Base-by-base conservation (phyloP, 129 eudicot genomes). In the Escallonia rubra region DNA sequence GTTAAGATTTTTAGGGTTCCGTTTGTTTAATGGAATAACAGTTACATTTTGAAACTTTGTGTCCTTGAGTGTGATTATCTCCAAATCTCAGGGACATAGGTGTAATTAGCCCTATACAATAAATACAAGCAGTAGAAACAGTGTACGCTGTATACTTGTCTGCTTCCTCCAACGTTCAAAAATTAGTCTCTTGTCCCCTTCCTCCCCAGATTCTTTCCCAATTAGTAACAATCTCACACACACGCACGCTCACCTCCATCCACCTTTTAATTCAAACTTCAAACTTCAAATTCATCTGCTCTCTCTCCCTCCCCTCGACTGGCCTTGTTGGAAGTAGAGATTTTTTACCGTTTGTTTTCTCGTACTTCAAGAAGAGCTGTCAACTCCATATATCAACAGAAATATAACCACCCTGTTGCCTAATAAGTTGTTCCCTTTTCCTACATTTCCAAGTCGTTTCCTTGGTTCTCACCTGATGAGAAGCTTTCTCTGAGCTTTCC, bases 211-310 rank as follows among this genome's bases (percentile, higher is more conserved):
- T 54, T 54, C 59, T 54, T 34, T 54, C 6, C 59, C 59, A 4
- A 2, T 23, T 23, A 23, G 34, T 23, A 23, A 10, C 46, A 40
- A 4, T 52, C 1, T 4, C 12, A 52, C 11, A 52, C 4, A 52
- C 14, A 52, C 11, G 34, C 57, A 9, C 14, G 3, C 57, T 23
- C 62, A 57, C 9, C 40, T 23, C 34, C 43, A 52, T 0, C 50
- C 8, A 4, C 59, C 59, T 54, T 23, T 23, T 57, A 57, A 16
- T 57, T 57, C 62, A 23, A 23, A 23, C 34, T n/a, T n/a, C n/a
- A 57, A 57, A 57, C 61, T 57, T 57, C 62, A 57, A 57, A 57
- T 23, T 5, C 62, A 13, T n/a, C 15, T 39, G n/a, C 60, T 56
- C 60, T 56, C 60, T 9, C 60, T 56, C 60, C 7, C 60, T 56